Base-by-base conservation (phyloP, 345 rosid genomes). In the Corchorus olitorius region DNA sequence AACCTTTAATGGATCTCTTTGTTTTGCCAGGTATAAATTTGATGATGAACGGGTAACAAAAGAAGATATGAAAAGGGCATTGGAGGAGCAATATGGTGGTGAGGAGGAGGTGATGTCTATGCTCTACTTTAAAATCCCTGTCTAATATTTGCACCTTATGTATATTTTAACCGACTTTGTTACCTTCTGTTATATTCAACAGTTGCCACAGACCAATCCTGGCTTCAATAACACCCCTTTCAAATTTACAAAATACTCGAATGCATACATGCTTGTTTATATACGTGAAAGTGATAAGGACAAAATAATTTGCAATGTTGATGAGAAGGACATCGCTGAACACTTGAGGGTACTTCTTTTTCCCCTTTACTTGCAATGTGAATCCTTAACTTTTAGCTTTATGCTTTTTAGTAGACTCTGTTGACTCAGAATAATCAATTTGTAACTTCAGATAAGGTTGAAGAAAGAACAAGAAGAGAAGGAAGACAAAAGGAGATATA, bases 1-100 rank as follows among this genome's bases (percentile, higher is more conserved):
- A 34, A 37, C 65, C 27, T 17, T 45, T 9, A 67, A 58, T n/a
- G 46, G 6, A 19, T 68, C 52, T 66, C n/a, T 49, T 8, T 53
- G 41, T 50, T 53, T 72, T 34, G 67, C 70, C 72, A 96, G 99
- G 99, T 93, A 81, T 83, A 96, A 93, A 79, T 93, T 96, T 86
- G 99, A 96, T 74, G 99, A 96, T 89, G 99, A 96, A 75, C 90
- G 99, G 62, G 99, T 96, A 74, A 96, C 99, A 19, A 96, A 96
- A 84, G 99, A 93, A 87, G 97, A 93, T 77, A 72, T 84, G 77
- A 92, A 91, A 82, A 93, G 92, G 84, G 98, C 94, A 73, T 81
- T 96, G 78, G 99, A 96, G 76, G 99, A 96, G 83, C 99, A 96
- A 77, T 96, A 96, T 87, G 99, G 99, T 61, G 99, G 99, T 72